These are phyloP conservation scores for Phyllachora maydis DNA, from an alignment of 2,329 filamentous ascomycete species.

Conservation along the genomic window DNA sequence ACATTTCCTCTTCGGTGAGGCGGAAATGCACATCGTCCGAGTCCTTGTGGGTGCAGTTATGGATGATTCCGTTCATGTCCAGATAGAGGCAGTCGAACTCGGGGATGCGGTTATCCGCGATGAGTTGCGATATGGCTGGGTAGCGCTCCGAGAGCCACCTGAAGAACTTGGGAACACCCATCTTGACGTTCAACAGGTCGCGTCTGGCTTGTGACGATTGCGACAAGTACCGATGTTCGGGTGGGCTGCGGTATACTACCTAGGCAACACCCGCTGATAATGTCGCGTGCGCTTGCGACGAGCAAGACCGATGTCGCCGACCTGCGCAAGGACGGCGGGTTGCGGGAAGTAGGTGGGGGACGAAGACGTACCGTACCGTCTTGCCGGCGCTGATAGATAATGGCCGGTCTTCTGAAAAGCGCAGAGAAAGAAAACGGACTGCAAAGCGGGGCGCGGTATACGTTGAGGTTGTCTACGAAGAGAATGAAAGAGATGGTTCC, in stretches of 20 bases:
- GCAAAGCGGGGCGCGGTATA: too few relatives aligned
- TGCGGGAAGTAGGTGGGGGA: too few relatives aligned
- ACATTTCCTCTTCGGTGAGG: conserved; percentile 96
- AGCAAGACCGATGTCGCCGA: too few relatives aligned
- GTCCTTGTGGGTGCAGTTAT: conserved; percentile 98
- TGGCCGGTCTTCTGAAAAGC: conserved; percentile 5
- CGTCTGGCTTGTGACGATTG: too few relatives aligned
- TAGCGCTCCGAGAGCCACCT: conserved; percentile 99
- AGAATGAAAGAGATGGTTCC: too few relatives aligned
- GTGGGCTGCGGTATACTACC: too few relatives aligned
- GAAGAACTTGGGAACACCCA: conserved; percentile 80
- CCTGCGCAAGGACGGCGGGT: too few relatives aligned
- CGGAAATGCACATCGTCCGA: conserved; percentile 80
- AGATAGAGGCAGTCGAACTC: conserved; percentile 96
- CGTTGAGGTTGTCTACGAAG: too few relatives aligned
- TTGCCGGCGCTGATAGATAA: conserved; percentile 10
- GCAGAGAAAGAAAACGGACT: conserved; percentile 1
- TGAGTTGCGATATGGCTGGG: conserved; percentile 93
- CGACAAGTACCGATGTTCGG: too few relatives aligned
- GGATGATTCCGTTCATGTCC: conserved; percentile 99
- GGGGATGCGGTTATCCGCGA: conserved; percentile 94
- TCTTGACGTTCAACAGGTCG: conserved; percentile 1
- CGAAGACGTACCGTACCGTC: too few relatives aligned
- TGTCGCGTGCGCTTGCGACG: too few relatives aligned
- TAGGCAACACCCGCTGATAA: too few relatives aligned